A percentile compares a stretch with the other conserved stretches of the same genome.
Evolutionary conservation across 805 yeast species (phyloP).

Genomic region (Yarrowia hollandica): DNA sequence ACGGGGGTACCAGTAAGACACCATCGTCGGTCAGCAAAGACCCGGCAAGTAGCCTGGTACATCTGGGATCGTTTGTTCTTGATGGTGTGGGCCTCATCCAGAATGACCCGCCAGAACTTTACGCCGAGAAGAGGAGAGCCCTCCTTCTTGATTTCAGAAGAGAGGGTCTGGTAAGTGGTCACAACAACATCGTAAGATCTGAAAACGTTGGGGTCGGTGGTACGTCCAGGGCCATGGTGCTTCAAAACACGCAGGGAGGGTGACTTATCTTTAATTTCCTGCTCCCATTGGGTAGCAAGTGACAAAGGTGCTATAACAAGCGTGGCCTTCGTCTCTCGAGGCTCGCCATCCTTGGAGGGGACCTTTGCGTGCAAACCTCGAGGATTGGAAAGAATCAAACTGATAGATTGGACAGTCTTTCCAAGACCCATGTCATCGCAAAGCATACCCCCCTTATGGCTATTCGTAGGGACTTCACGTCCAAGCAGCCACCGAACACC

Average conservation of each 20-base stretch:
- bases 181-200: constrained; percentile 45
- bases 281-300: constrained; percentile 47
- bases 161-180: constrained; percentile 19
- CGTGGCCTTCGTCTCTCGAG: constrained; percentile 36
- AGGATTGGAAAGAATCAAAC: constrained; percentile 53
- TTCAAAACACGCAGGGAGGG: neutral
- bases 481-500: constrained; percentile 48
- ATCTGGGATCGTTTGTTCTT: constrained; percentile 52
- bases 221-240: constrained; percentile 38
- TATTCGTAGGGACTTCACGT: constrained; percentile 42
- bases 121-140: constrained; percentile 27
- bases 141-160: constrained; percentile 12
- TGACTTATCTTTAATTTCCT: constrained; percentile 40
- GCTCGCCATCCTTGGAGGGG: constrained; percentile 4
- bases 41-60: constrained; percentile 48
- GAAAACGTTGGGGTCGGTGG: constrained; percentile 36
- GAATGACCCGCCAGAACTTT: constrained; percentile 47
- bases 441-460: constrained; percentile 54
- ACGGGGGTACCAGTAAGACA: constrained; percentile 66
- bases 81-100: constrained; percentile 69
- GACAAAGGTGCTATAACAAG: constrained; percentile 49
- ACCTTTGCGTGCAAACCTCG: constrained; percentile 5
- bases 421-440: constrained; percentile 94
- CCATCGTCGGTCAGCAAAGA: constrained; percentile 53
- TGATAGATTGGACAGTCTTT: constrained; percentile 75